Evolutionary conservation across 2,329 filamentous ascomycete genomes (phyloP).

Genomic region (Trichoderma polysporum): DNA sequence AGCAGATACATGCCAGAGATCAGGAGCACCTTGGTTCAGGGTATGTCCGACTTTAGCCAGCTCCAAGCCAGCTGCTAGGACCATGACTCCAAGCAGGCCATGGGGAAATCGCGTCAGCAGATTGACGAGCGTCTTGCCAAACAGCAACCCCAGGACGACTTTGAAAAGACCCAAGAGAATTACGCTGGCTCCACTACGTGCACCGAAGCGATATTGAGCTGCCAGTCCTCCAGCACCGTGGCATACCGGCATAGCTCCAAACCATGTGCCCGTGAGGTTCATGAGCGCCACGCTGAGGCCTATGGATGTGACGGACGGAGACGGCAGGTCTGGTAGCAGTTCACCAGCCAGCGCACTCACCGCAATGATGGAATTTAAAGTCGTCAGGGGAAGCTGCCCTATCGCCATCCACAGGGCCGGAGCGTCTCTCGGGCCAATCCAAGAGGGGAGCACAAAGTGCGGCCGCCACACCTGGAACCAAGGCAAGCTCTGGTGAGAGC

Average conservation of each 20-base stretch:
- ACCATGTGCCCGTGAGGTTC: conserved; percentile 86
- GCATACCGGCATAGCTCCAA: conserved; percentile 92
- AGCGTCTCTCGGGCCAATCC: conserved; percentile 32
- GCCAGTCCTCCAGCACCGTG: conserved; percentile 90
- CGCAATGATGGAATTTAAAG: conserved; percentile 88
- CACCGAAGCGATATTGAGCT: conserved; percentile 88
- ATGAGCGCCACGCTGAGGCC: conserved; percentile 80
- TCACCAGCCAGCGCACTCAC: conserved; percentile 77
- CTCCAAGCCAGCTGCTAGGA: conserved; percentile 85
- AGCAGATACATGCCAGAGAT: conserved; percentile 57
- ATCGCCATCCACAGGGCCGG: conserved; percentile 61
- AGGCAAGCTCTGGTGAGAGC: conserved; percentile 43
- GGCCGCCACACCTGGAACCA: conserved; percentile 62
- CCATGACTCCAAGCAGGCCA: conserved; percentile 79
- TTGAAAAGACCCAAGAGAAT: conserved; percentile 77
- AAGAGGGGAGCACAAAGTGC: conserved; percentile 38
- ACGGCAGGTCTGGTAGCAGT: conserved; percentile 65
- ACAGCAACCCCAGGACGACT: conserved; percentile 70
- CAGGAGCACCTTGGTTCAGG: conserved; percentile 68
- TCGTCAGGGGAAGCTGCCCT: conserved; percentile 86
- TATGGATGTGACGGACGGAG: conserved; percentile 72
- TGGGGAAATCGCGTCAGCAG: conserved; percentile 73
- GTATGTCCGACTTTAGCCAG: conserved; percentile 81
- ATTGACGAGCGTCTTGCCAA: conserved; percentile 70
- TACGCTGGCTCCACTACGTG: conserved; percentile 80